Base-by-base conservation (phyloP, 768 basidiomycete genomes). In the Agrocybe chaxingu region DNA sequence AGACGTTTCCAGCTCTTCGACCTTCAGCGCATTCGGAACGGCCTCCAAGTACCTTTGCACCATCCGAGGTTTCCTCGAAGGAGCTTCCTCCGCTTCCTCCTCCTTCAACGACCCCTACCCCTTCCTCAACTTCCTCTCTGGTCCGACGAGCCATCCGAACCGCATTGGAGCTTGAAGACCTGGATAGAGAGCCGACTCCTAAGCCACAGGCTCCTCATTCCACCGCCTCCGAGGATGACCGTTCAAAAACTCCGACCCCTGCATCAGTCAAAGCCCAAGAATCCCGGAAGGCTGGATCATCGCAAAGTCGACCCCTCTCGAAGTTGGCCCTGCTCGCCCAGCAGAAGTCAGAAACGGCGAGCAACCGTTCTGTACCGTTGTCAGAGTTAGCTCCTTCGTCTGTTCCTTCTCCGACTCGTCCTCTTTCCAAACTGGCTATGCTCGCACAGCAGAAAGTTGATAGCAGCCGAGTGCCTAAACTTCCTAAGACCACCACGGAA, bases 401-500 rank as follows among this genome's bases (percentile, higher is more conserved):
- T 13, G 50, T 19, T 37, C 51, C 39, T 42, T 46, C 52, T 38
- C 56, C 53, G 31, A 42, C 62, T 34, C 76, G 75, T 30, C 71
- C 71, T 40, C 77, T 78, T n/a, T 90, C 90, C 8, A 88, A 91
- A 61, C 73, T 92, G 8, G 85, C 87, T 7, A 73, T 82, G 55
- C 76, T 92, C 24, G 89, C 90, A 7, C 85, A 86, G 60, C 78
- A 75, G 19, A 81, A 78, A 54, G 66, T 69, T 13, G 68, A 69
- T 48, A 64, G 69, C 13, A 69, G 57, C 37, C 67, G 70, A 40
- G 80, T 80, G 2, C 80, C 82, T 33, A 72, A 71, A 47, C 62
- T 73, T 30, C 73, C 73, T 3, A 75, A 73, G 51, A 67, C 72
- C 35, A 70, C 67, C 38, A 90, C 89, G 5, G 82, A 89, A 61